Conservation (phyloP, 1,284 basidiomycete species). For the Psilocybe mexicana region DNA sequence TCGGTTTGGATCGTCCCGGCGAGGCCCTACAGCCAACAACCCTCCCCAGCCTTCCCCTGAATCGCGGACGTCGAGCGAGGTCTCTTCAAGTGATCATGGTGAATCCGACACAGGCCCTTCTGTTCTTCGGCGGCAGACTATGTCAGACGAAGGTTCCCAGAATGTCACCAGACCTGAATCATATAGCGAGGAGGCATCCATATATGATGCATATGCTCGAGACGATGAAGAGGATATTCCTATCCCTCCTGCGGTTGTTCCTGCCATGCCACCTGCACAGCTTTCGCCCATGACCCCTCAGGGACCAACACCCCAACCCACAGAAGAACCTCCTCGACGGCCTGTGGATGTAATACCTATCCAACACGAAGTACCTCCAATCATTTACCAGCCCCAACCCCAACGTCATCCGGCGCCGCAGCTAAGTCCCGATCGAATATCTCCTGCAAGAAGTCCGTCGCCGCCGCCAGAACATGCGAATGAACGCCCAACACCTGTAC, state of each 20-base stretch:
- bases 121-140: constrained; percentile 39
- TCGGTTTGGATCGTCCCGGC: constrained; percentile 67
- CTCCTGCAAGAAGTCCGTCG: constrained; percentile 48
- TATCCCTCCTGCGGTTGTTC: constrained; percentile 16
- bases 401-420: constrained; percentile 49
- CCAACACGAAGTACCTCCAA: constrained; percentile 35
- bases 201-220: constrained; percentile 80
- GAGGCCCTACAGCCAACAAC: constrained; percentile 34
- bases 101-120: constrained; percentile 40
- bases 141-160: constrained; percentile 47
- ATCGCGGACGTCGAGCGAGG: constrained; percentile 57
- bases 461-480: constrained; percentile 36
- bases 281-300: constrained; percentile 18
- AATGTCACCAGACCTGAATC: constrained; percentile 55
- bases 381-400: constrained; percentile 58
- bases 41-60: constrained; percentile 39
- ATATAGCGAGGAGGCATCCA: constrained; percentile 76
- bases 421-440: constrained; percentile 29
- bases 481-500: constrained; percentile 25
- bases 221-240: constrained; percentile 47
- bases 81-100: constrained; percentile 70
- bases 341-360: constrained; percentile 26
- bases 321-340: constrained; percentile 28
- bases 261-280: constrained; percentile 37
- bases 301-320: constrained; percentile 21